These are phyloP conservation scores for Suillus subalutaceus DNA, from an alignment of 768 basidiomycete genomes.

Conservation along the genomic window DNA sequence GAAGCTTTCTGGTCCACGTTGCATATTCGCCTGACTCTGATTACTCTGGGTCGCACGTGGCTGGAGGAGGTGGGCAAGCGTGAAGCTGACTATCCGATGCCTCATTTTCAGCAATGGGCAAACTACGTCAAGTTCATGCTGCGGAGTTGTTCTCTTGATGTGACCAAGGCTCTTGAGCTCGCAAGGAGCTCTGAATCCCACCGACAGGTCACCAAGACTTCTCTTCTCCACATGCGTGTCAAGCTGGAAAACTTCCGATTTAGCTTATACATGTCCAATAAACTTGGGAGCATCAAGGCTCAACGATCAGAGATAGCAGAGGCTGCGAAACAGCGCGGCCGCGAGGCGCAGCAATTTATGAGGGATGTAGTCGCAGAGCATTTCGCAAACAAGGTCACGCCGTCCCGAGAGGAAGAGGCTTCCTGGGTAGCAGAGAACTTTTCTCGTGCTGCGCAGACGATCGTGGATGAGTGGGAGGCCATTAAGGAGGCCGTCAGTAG, in stretches of 20 bases:
- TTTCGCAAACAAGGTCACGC: conserved; percentile 27
- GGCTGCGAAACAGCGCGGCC: conserved; percentile 20
- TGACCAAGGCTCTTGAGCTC: conserved; percentile 45
- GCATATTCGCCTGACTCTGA: conserved; percentile 53
- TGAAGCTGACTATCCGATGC: conserved; percentile 20
- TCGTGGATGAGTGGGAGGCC: conserved; percentile 50
- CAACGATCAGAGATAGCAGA: conserved; percentile 25
- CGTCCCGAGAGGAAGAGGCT: conserved; percentile 17
- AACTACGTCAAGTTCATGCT: conserved; percentile 50
- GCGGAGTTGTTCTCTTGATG: conserved; percentile 49
- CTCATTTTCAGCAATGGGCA: conserved; percentile 43
- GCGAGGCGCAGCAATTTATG: conserved; percentile 13
- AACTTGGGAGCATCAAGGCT: conserved; percentile 21
- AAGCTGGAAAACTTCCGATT: conserved; percentile 55
- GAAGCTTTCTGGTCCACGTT: conserved; percentile 63
- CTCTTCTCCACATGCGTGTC: conserved; percentile 46
- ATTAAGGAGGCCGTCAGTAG: conserved; percentile 36
- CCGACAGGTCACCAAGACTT: conserved; percentile 52
- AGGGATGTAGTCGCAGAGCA: conserved; percentile 9
- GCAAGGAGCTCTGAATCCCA: conserved; percentile 52
- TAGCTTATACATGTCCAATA: conserved; percentile 39
- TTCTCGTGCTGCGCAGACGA: conserved; percentile 33
- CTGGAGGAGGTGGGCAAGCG: conserved; percentile 35
- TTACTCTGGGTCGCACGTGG: conserved; percentile 46
- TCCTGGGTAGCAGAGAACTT: conserved; percentile 52